These are phyloP conservation scores for Yamadazyma laniorum DNA, from an alignment of 805 yeast species.

Conservation along the genomic window DNA sequence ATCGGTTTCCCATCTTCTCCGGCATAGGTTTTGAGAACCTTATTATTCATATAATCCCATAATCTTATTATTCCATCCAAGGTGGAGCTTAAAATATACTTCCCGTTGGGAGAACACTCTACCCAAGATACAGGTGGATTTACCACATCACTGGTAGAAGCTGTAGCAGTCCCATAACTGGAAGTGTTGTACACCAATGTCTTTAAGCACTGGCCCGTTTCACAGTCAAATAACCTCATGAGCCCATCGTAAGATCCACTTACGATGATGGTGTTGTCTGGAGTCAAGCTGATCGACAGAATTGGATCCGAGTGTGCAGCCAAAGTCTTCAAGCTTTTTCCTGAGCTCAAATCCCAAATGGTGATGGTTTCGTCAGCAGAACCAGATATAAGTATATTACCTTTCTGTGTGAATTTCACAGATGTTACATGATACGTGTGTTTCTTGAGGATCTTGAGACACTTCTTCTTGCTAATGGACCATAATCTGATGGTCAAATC, in stretches of 20 bases:
- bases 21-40: conserved; percentile 70
- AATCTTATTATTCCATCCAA: conserved; percentile 74
- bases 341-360: conserved; percentile 80
- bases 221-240: conserved; percentile 84
- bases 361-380: conserved; percentile 89
- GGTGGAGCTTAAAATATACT: conserved; percentile 72
- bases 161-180: conserved; percentile 57
- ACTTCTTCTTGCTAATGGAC: conserved; percentile 52
- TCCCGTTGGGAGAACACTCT: conserved; percentile 75
- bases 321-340: conserved; percentile 69
- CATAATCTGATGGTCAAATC: conserved; percentile 79
- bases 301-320: conserved; percentile 95
- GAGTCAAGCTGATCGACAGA: conserved; percentile 67
- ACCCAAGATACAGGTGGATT: conserved; percentile 75
- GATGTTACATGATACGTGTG: conserved; percentile 85
- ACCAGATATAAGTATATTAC: conserved; percentile 77
- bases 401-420: conserved; percentile 67
- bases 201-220: conserved; percentile 86
- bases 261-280: conserved; percentile 77
- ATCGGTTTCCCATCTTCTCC: conserved; percentile 32
- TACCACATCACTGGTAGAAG: conserved; percentile 48
- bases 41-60: conserved; percentile 85
- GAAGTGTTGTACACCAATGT: conserved; percentile 77
- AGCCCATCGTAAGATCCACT: conserved; percentile 92
- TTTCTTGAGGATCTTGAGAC: conserved; percentile 56